Evolutionary conservation across 441 rosid species (phyloP).

Genomic region (Theobroma grandiflorum): DNA sequence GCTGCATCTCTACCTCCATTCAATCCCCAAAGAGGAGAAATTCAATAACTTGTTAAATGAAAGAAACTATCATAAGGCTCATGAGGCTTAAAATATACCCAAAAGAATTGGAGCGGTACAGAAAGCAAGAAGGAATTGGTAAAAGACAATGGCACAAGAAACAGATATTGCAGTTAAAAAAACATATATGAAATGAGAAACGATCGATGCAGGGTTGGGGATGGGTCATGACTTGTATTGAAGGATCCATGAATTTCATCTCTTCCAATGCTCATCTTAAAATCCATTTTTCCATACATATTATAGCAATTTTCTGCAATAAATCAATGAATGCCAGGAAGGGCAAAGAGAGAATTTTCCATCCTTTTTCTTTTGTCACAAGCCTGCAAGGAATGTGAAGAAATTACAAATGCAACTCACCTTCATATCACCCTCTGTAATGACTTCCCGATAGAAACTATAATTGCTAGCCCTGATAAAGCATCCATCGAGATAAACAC

Average conservation of each 20-base stretch:
- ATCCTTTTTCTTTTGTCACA: background rate
- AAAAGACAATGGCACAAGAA: background rate
- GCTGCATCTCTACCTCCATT: conserved; percentile 25
- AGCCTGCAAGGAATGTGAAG: background rate
- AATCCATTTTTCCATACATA: background rate
- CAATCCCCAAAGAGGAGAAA: conserved; percentile 25
- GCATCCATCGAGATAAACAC: conserved; percentile 62
- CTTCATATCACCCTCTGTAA: conserved; percentile 34
- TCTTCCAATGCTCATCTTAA: background rate
- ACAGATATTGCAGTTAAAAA: background rate
- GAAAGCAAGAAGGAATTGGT: background rate
- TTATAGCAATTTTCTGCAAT: background rate
- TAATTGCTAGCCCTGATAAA: conserved; percentile 59
- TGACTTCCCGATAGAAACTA: conserved; percentile 55
- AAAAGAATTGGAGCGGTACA: no score
- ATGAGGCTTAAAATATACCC: background rate
- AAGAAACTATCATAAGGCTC: background rate
- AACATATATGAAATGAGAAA: background rate
- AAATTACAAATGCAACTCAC: conserved; percentile 32
- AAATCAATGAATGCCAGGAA: background rate
- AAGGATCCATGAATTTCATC: background rate
- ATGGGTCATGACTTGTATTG: no score
- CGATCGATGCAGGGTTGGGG: no score
- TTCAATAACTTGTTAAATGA: conserved; percentile 20
- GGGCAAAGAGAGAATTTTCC: no score